A percentile compares a stretch with the other conserved stretches of the same genome.
Conservation (phyloP, 164 flowering plant species). For the Santalum album region DNA sequence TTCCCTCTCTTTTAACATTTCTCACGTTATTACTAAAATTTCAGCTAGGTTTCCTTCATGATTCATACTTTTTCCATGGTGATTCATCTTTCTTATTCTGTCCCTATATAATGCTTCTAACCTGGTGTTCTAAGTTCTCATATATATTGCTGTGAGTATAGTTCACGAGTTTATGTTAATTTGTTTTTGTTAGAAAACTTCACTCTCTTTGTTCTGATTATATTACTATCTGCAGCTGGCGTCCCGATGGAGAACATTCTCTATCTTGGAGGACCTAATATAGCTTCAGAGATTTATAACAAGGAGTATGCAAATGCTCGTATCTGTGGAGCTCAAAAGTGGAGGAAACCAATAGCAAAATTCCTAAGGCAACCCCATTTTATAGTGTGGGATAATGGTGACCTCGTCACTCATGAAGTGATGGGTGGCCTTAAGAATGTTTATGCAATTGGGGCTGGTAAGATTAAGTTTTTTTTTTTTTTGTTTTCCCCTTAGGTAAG, state of each 20-base stretch:
- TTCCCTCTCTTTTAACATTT: too few relatives aligned
- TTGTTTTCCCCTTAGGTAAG: too few relatives aligned
- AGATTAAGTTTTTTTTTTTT: neutral
- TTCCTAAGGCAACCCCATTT: slow-evolving; percentile 87
- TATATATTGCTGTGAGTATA: too few relatives aligned
- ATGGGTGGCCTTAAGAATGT: slow-evolving; percentile 87
- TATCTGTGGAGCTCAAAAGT: slow-evolving; percentile 82
- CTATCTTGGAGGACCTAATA: slow-evolving; percentile 93
- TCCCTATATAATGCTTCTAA: too few relatives aligned
- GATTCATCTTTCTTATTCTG: too few relatives aligned
- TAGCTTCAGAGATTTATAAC: slow-evolving; percentile 87
- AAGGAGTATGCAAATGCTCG: slow-evolving; percentile 94
- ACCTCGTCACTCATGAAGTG: slow-evolving; percentile 87
- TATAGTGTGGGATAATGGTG: slow-evolving; percentile 89
- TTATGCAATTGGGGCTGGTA: slow-evolving; percentile 88
- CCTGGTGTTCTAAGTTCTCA: too few relatives aligned
- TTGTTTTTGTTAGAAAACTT: too few relatives aligned
- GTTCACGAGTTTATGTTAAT: too few relatives aligned
- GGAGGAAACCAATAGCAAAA: slow-evolving; percentile 81
- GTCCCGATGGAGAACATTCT: slow-evolving; percentile 77
- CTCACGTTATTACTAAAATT: too few relatives aligned
- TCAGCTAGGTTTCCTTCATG: too few relatives aligned
- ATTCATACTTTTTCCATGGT: too few relatives aligned
- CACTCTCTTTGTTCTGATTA: neutral
- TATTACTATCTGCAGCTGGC: slow-evolving; percentile 46